Conservation (phyloP, 2,329 filamentous ascomycete species). For the Ascochyta lentis region DNA sequence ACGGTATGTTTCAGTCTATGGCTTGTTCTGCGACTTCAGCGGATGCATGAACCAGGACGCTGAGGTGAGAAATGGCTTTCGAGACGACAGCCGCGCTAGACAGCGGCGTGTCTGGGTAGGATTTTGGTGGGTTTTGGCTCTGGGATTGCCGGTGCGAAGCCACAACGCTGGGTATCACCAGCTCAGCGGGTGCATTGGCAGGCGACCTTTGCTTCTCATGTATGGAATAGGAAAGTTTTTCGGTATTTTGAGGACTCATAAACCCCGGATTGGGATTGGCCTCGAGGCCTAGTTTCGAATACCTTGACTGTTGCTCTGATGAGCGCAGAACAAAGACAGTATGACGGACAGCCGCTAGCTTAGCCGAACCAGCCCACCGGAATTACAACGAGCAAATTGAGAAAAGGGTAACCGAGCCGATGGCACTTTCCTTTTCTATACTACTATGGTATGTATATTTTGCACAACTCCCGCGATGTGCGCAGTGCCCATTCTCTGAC, state of each 20-base stretch:
- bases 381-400: background rate
- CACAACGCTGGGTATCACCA: constrained; percentile 8
- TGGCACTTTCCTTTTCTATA: constrained; percentile 5
- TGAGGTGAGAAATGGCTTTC: background rate
- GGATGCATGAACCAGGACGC: background rate
- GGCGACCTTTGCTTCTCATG: background rate
- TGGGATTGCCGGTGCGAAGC: constrained; percentile 15
- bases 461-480: constrained; percentile 8
- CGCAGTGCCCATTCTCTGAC: background rate
- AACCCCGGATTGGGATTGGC: background rate
- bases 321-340: constrained; percentile 4
- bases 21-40: background rate
- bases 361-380: constrained; percentile 11
- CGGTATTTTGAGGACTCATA: background rate
- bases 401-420: background rate
- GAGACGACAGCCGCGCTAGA: background rate
- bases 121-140: constrained; percentile 3
- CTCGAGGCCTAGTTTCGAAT: background rate
- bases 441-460: background rate
- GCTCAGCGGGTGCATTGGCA: background rate
- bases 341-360: constrained; percentile 6
- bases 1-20: background rate
- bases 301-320: background rate
- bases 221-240: background rate
- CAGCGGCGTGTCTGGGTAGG: constrained; percentile 5